These are phyloP conservation scores for Drosera capensis DNA, from an alignment of 148 eudicot genomes.

Conservation along the genomic window DNA sequence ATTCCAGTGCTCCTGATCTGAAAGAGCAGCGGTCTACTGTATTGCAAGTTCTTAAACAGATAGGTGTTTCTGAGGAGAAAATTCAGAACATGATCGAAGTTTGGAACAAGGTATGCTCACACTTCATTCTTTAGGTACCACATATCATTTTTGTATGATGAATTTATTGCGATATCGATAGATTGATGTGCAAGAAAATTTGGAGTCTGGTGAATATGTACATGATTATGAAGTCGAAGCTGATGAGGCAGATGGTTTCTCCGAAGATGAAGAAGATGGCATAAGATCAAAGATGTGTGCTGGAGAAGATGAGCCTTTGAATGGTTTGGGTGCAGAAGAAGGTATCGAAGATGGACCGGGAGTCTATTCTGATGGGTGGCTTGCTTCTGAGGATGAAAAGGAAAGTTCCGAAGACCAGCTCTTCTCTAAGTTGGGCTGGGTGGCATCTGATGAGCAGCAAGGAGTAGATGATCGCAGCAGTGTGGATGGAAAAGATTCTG, in stretches of 20 bases:
- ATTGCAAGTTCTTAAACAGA: conserved; percentile 75
- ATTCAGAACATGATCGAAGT: conserved; percentile 84
- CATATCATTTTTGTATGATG: neutral
- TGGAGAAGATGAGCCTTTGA: conserved; percentile 9
- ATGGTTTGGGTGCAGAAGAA: conserved; percentile 16
- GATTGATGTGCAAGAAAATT: conserved; percentile 59
- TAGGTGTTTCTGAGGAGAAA: conserved; percentile 76
- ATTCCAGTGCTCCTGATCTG: conserved; percentile 68
- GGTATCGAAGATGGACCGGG: conserved; percentile 11
- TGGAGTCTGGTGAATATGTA: conserved; percentile 9
- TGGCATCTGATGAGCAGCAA: conserved; percentile 13
- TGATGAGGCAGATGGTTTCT: conserved; percentile 5
- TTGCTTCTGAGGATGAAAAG: conserved; percentile 13
- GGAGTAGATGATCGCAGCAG: conserved; percentile 6
- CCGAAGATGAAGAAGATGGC: conserved; percentile 13
- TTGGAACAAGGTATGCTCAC: conserved; percentile 72
- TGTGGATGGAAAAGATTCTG: conserved; percentile 3
- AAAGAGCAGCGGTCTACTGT: conserved; percentile 69
- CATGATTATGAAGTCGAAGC: conserved; percentile 10
- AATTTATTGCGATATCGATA: conserved; percentile 4
- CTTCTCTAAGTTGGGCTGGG: conserved; percentile 17
- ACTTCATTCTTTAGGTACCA: neutral
- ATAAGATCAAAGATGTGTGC: neutral
- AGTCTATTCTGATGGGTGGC: conserved; percentile 31
- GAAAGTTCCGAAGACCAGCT: conserved; percentile 19